phyloP scores from a whole-genome alignment of 257 asterid genomes.

The Solanum stenotomum region DNA sequence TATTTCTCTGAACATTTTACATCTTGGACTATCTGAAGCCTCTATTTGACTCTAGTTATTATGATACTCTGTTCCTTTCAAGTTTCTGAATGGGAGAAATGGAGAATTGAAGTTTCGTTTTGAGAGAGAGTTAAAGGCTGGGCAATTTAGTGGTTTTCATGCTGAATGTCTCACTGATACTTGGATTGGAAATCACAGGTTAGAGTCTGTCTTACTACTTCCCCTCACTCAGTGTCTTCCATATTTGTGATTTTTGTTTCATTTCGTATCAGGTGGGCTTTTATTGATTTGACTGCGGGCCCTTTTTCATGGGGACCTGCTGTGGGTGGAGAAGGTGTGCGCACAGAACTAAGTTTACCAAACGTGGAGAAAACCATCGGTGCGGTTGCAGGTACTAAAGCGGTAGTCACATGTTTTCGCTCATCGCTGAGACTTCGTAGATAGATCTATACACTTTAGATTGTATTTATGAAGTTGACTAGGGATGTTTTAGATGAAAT shows the following conservation, averaged over 20 bases:
- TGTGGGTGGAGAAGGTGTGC: slow-evolving; percentile 99
- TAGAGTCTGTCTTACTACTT: neutral
- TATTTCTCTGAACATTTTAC: neutral
- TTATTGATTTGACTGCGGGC: slow-evolving; percentile 88
- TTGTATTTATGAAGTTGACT: neutral
- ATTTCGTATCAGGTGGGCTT: slow-evolving; percentile 79
- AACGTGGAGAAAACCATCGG: slow-evolving; percentile 90
- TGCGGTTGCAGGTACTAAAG: slow-evolving; percentile 72
- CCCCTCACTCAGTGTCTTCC: neutral
- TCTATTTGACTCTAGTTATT: neutral
- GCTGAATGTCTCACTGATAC: slow-evolving; percentile 91
- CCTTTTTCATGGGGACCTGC: slow-evolving; percentile 99
- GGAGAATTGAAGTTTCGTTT: slow-evolving; percentile 56
- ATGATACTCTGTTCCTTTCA: slow-evolving; percentile 7
- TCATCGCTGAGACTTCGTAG: neutral
- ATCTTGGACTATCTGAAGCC: neutral
- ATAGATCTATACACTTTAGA: neutral
- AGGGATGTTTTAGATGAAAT: neutral
- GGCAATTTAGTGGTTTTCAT: slow-evolving; percentile 65
- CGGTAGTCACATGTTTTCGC: neutral
- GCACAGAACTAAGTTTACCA: slow-evolving; percentile 88
- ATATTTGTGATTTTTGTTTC: neutral
- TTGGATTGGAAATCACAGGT: slow-evolving; percentile 92
- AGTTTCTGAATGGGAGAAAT: slow-evolving; percentile 69
- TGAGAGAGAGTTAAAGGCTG: slow-evolving; percentile 75